phyloP scores from a whole-genome alignment of 495 filamentous ascomycete species.

The Glonium stellatum region DNA sequence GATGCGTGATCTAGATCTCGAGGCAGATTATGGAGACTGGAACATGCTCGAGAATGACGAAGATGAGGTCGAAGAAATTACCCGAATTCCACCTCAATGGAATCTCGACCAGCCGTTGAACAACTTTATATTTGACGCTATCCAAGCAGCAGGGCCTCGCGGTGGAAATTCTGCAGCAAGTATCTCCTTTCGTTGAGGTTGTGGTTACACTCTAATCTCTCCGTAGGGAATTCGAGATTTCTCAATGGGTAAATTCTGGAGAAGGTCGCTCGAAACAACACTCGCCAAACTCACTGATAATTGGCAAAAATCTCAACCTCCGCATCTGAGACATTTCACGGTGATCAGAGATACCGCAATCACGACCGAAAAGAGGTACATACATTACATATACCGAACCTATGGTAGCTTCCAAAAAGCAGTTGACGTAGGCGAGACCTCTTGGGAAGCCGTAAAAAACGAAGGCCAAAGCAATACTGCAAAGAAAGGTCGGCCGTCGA shows the following conservation, averaged over 20 bases:
- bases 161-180: conserved; percentile 44
- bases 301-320: conserved; percentile 57
- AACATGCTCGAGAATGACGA: conserved; percentile 12
- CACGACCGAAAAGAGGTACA: conserved; percentile 35
- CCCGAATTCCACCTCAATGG: conserved; percentile 47
- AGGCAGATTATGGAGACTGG: conserved; percentile 15
- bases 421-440: conserved; percentile 48
- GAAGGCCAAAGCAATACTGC: not conserved
- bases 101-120: conserved; percentile 44
- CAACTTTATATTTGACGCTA: conserved; percentile 50
- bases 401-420: conserved; percentile 49
- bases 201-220: not conserved
- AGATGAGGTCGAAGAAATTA: conserved; percentile 16
- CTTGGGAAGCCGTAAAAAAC: conserved; percentile 51
- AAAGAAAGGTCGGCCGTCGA: not conserved
- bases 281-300: conserved; percentile 51
- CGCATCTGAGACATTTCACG: conserved; percentile 55
- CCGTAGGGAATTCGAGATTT: conserved; percentile 41
- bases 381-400: conserved; percentile 54
- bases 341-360: conserved; percentile 56
- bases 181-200: not conserved
- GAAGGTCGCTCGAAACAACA: conserved; percentile 51
- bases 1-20: conserved; percentile 23
- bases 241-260: conserved; percentile 50
- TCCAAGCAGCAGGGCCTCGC: conserved; percentile 44